A percentile compares a stretch with the other conserved stretches of the same genome.
phyloP scores from a whole-genome alignment of 495 filamentous ascomycete genomes.

The Daldinia caldariorum region DNA sequence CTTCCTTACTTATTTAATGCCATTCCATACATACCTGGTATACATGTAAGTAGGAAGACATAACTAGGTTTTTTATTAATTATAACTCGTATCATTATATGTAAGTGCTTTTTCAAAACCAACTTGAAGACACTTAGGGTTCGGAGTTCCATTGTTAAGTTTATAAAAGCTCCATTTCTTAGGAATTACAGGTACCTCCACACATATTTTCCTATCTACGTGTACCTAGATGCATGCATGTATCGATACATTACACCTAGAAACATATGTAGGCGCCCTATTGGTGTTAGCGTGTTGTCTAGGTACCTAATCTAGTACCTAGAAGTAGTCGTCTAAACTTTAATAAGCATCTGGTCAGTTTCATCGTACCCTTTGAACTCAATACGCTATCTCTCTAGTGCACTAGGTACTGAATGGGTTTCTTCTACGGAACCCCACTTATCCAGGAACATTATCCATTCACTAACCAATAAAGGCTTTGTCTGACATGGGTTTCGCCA shows the following conservation, averaged over 20 bases:
- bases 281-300: not conserved
- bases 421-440: slow-evolving; percentile 22
- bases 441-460: slow-evolving; percentile 33
- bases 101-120: not conserved
- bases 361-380: not conserved
- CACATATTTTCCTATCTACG: not conserved
- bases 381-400: not conserved
- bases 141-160: not conserved
- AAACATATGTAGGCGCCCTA: not conserved
- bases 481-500: slow-evolving; percentile 36
- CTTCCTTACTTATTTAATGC: not conserved
- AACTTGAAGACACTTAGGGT: not conserved
- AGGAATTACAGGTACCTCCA: not conserved
- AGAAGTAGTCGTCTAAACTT: not conserved
- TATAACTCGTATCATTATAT: slow-evolving; percentile 1
- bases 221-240: not conserved
- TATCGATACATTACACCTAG: not conserved
- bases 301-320: too few species aligned
- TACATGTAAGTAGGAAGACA: too few species aligned
- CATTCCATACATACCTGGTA: too few species aligned
- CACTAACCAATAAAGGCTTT: slow-evolving; percentile 31
- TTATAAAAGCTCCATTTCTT: not conserved
- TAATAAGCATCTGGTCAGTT: not conserved
- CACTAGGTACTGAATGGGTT: slow-evolving; percentile 8
- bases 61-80: not conserved